Evolutionary conservation across 257 asterid genomes (phyloP).

Genomic region (Verbena officinalis): DNA sequence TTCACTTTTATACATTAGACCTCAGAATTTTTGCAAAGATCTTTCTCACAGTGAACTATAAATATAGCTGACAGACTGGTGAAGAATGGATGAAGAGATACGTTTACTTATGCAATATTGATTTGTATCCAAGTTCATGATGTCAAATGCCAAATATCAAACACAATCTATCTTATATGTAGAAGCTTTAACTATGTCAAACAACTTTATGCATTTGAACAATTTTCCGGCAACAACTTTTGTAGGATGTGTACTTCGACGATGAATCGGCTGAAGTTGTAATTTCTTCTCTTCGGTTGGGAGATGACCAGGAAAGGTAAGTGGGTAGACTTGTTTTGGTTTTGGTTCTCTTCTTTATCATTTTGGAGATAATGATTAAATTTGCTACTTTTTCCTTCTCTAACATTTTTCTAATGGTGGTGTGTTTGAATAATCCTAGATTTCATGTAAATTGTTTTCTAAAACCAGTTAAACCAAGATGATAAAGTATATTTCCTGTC

Average conservation of each 20-base stretch:
- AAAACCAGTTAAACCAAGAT: neutral
- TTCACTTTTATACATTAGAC: neutral
- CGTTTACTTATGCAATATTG: neutral
- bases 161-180: neutral
- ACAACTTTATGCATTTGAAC: slow-evolving; percentile 16
- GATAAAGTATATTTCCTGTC: neutral
- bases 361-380: slow-evolving; percentile 9
- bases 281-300: slow-evolving; percentile 58
- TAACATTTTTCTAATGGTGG: neutral
- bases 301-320: slow-evolving; percentile 56
- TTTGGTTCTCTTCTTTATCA: slow-evolving; percentile 12
- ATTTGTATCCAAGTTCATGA: neutral
- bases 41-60: neutral
- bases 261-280: slow-evolving; percentile 66
- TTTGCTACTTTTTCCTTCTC: neutral
- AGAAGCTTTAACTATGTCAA: slow-evolving; percentile 19
- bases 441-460: neutral
- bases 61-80: slow-evolving; percentile 16
- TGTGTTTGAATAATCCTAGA: neutral
- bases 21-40: neutral
- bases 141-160: neutral
- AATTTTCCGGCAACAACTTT: slow-evolving; percentile 24
- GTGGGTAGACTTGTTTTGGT: slow-evolving; percentile 17
- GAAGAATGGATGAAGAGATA: slow-evolving; percentile 21
- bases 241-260: slow-evolving; percentile 61